Base-by-base conservation (phyloP, 2,329 filamentous ascomycete genomes). In the Zarea fungicola region DNA sequence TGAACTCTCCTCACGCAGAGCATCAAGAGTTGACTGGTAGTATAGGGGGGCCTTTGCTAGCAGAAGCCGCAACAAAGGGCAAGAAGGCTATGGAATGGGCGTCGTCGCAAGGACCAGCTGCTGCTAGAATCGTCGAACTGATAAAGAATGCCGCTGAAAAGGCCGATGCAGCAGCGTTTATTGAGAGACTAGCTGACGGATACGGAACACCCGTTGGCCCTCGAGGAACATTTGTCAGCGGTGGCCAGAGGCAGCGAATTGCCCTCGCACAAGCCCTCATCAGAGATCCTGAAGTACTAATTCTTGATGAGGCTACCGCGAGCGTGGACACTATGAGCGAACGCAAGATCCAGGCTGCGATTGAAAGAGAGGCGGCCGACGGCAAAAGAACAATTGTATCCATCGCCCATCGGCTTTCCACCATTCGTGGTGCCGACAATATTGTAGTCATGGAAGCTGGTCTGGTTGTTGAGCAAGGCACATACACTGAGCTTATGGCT, bases 401-500 rank as follows among this genome's bases (percentile, higher is more conserved):
- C 8, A 81, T 85, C 50, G 81, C 81, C 0, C 77, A 81, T 58
- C 64, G 77, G 3, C 65, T 81, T 1, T 75, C 73, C 0, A 80
- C 77, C 0, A 74, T 80, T 50, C 72, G 71, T 52, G 65, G 75
- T 44, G 81, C 81, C 0, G 78, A 85, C 54, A 72, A 77, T 42
- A 85, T 85, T 40, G 65, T 84, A n/a, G 81, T 85, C 5, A 65
- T 85, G 52, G 67, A 75, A 3, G 65, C 74, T 48, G 82, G 82
- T 0, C 60, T 67, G 32, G 71, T 81, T 4, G 65, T 79, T 6
- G 81, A 85, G 60, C 66, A 76, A 55, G 82, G 81, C 0, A 77
- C 72, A 1, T 80, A 85, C 49, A 70, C 77, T 6, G 70, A 78
- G 36, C 66, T 85, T 2, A 62, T 84, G n/a, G 58, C 62, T 3